Evolutionary conservation across 257 asterid genomes (phyloP), one percentile per base, ranked within the genome.

Genomic region (Solanum pennellii): DNA sequence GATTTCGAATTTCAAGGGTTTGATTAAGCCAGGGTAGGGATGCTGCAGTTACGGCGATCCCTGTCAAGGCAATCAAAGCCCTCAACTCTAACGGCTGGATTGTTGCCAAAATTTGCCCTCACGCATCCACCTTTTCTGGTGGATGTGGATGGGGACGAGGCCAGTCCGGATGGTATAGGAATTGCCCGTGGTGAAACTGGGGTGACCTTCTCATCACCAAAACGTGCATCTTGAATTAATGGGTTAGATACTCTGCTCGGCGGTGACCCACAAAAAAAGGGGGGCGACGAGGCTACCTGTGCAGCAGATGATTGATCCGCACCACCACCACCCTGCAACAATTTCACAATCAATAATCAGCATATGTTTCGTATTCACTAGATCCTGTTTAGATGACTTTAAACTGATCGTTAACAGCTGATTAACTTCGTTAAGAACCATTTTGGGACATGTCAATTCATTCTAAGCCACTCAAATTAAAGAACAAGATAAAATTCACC

Each of bases 191-290:
- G 99, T 3, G 98, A 92, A 31, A 92, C 88, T 5, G 97, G 95
- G 88, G 92, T 33, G n/a, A 88, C 82, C 45, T 91, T 94, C 49
- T 92, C 97, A 83, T 93, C 98, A 82, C 96, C 95, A 52, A 97
- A 97, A 18, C 96, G 94, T 3, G 96, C 93, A 52, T 96, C 99
- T 87, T 94, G 97, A 94, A 96, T 93, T 92, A 97, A 92, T 65
- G 99, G 99, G 98, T 97, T 97, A 94, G 99, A 95, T 39, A 94
- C 99, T 95, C 99, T 93, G 87, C 97, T 92, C 93, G 99, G 99
- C 94, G 99, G 99, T 25, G 99, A 97, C 99, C 99, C 99, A 4
- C 93, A 76, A 93, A 96, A 97, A 97, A 95, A 97, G 73, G 99
- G 99, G 98, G 99, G 99, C 93, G 99, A 96, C 94, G 98, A 94